These are phyloP conservation scores for Papilionanthe hybrid DNA, from an alignment of 116 monocot genomes.

Conservation along the genomic window DNA sequence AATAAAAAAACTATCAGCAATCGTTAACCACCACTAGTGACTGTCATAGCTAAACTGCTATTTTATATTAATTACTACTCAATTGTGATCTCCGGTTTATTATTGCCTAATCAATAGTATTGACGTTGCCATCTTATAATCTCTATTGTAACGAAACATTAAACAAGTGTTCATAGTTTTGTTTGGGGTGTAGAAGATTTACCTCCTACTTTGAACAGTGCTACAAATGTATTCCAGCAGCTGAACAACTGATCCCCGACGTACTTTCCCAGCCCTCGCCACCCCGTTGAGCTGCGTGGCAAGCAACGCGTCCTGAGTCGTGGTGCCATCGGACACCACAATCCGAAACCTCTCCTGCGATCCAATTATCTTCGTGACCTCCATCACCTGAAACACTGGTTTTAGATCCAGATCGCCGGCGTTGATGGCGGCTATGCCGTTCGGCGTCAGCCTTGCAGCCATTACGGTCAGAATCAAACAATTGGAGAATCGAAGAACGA, in stretches of 20 bases:
- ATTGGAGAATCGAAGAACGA: neutral
- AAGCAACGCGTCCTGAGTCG: constrained; percentile 55
- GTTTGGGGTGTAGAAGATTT: neutral
- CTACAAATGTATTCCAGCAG: constrained; percentile 79
- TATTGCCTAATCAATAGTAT: too few species aligned
- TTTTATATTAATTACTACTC: too few species aligned
- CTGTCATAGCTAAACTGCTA: too few species aligned
- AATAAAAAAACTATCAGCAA: too few species aligned
- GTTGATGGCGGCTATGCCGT: constrained; percentile 19
- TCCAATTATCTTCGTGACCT: constrained; percentile 31
- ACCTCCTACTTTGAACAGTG: constrained; percentile 61
- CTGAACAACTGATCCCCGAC: constrained; percentile 70
- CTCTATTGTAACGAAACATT: too few species aligned
- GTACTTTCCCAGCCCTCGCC: constrained; percentile 36
- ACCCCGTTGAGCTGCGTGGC: constrained; percentile 62
- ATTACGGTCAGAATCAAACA: neutral
- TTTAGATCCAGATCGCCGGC: constrained; percentile 28
- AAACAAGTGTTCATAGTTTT: too few species aligned
- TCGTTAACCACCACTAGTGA: too few species aligned
- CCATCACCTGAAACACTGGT: constrained; percentile 39
- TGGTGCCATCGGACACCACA: constrained; percentile 61
- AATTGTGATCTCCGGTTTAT: too few species aligned
- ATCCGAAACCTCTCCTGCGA: constrained; percentile 60
- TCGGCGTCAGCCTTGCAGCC: constrained; percentile 21
- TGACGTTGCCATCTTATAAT: too few species aligned